These are phyloP conservation scores for Linnemannia elongata DNA, from an alignment of 192 early-diverging fungal genomes.

Conservation along the genomic window DNA sequence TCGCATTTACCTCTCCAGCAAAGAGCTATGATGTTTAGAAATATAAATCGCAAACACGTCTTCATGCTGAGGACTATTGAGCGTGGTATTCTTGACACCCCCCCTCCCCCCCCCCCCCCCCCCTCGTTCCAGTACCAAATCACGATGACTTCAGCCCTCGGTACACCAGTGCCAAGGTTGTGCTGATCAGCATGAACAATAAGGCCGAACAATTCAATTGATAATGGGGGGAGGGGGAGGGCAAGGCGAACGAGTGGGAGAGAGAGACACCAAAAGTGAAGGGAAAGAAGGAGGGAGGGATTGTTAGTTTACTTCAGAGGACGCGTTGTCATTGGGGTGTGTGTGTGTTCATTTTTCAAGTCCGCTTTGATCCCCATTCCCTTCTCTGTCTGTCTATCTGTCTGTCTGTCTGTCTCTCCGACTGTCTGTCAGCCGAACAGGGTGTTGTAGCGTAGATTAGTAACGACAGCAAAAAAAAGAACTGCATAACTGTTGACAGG, in stretches of 20 bases:
- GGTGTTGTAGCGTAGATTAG: no score
- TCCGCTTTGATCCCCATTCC: not conserved
- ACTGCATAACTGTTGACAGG: no score
- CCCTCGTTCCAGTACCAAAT: not conserved
- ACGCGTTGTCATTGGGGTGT: not conserved
- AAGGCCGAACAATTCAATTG: not conserved
- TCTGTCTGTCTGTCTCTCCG: not conserved
- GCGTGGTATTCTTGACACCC: not conserved
- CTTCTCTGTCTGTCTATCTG: not conserved
- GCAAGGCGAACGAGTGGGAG: no score
- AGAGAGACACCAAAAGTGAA: not conserved
- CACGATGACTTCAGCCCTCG: not conserved
- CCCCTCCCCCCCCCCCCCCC: no score
- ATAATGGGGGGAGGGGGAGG: not conserved
- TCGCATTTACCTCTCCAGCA: not conserved
- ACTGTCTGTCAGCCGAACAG: not conserved
- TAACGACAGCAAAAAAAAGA: no score
- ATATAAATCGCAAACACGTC: not conserved
- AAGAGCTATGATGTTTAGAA: not conserved
- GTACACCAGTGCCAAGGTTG: not conserved
- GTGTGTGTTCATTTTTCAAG: not conserved
- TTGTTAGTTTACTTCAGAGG: not conserved
- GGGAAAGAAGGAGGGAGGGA: not conserved
- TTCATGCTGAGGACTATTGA: no score
- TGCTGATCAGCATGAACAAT: not conserved